Base-by-base conservation (phyloP, 1,139 yeast species). In the Pichia sp. region DNA sequence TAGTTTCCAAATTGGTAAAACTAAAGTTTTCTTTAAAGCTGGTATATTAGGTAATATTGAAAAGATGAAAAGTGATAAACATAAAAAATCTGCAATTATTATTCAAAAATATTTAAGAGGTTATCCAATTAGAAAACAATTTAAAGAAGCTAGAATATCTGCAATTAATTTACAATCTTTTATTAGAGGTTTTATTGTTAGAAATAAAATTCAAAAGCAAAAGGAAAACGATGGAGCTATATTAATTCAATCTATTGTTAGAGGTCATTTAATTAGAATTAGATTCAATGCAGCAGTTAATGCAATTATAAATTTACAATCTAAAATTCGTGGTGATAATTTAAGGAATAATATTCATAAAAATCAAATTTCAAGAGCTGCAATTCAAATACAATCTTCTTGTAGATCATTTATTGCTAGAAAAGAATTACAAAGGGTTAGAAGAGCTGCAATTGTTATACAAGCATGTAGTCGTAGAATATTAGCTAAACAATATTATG, bases 21-120 rank as follows among this genome's bases (percentile, higher is more conserved):
- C 96, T 39, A 92, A 92, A 66, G 88, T 92, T 44, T 92, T 92
- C 69, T 92, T 92, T 74, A 89, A 90, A 66, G 95, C 97, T 37
- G 98, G 98, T 61, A 88, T 92, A 75, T 75, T 92, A 63, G 98
- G 97, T 26, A 84, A 83, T 57, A 78, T 92, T 56, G 98, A 92
- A 69, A 88, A 88, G 58, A 70, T 85, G 60, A 81, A 97, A 66
- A 71, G 88, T 30, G 88, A 84, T 58, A 86, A 88, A 59, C 76
- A 89, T 55, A 78, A 78, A 62, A 77, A 71, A 49, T 83, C 95
- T 47, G 96, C 96, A 3, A 82, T 82, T 29, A 71, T 85, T 69
- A 84, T 92, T 56, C 98, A 92, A 70, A 89, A 88, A 77, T 81
- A 86, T 59, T 72, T 90, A 63, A 80, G 87, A 62, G 85, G 79